phyloP scores from a whole-genome alignment of 768 basidiomycete genomes.

The Calocybe indica region DNA sequence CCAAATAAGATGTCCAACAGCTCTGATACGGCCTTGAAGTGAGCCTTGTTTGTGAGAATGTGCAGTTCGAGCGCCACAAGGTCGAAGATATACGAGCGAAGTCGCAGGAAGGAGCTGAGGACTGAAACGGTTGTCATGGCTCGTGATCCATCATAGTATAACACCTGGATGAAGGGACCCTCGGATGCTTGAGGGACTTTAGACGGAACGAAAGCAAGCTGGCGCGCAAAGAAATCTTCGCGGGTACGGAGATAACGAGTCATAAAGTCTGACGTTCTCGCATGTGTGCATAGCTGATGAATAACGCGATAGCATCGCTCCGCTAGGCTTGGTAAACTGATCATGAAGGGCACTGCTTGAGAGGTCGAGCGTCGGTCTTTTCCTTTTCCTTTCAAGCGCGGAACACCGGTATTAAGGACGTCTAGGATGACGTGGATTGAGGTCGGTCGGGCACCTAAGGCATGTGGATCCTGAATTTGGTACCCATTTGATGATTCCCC shows the following conservation, averaged over 20 bases:
- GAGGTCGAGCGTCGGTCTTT: constrained; percentile 27
- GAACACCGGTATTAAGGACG: constrained; percentile 67
- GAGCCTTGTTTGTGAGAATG: constrained; percentile 72
- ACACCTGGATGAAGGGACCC: constrained; percentile 51
- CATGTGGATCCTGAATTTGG: constrained; percentile 74
- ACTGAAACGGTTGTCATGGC: constrained; percentile 62
- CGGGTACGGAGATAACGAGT: constrained; percentile 83
- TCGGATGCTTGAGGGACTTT: constrained; percentile 44
- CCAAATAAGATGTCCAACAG: constrained; percentile 82
- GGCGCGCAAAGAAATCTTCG: constrained; percentile 85
- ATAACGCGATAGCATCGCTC: constrained; percentile 82
- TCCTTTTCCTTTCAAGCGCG: constrained; percentile 42
- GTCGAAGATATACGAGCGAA: constrained; percentile 83
- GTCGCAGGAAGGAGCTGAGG: constrained; percentile 69
- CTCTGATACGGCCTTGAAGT: constrained; percentile 65
- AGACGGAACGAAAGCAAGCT: constrained; percentile 73
- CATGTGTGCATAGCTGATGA: constrained; percentile 83
- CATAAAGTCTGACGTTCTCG: constrained; percentile 72
- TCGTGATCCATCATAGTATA: constrained; percentile 68
- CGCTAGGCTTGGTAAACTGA: constrained; percentile 67
- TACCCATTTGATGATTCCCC: constrained; percentile 54
- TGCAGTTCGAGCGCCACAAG: constrained; percentile 86
- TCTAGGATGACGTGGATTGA: constrained; percentile 80
- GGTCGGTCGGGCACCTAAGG: constrained; percentile 60
- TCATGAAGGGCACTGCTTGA: constrained; percentile 50